These are phyloP conservation scores for Stenogyne calaminthoides DNA, from an alignment of 305 asterid species.

Conservation along the genomic window DNA sequence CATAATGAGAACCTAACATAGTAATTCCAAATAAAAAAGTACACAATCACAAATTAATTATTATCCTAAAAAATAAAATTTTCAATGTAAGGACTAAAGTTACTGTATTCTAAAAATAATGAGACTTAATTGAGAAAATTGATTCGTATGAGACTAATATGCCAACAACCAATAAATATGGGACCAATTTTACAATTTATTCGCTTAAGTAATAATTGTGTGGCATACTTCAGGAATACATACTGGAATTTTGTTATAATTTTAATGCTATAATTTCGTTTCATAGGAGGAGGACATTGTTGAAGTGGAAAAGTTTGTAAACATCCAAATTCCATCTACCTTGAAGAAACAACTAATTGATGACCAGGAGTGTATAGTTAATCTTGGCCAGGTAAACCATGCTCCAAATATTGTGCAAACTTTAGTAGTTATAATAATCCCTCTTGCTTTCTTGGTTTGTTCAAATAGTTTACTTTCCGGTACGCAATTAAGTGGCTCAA, in stretches of 20 bases:
- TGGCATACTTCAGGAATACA: neutral
- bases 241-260: neutral
- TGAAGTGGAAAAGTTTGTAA: slow-evolving; percentile 45
- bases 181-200: too few species aligned
- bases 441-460: neutral
- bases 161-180: too few species aligned
- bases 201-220: neutral
- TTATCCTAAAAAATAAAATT: too few species aligned
- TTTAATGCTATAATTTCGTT: neutral
- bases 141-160: too few species aligned
- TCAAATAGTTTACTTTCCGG: neutral
- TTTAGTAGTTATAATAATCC: neutral
- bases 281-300: slow-evolving; percentile 43
- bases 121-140: too few species aligned
- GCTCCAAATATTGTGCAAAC: slow-evolving; percentile 20
- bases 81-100: too few species aligned
- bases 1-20: too few species aligned
- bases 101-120: too few species aligned
- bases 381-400: slow-evolving; percentile 56
- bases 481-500: neutral
- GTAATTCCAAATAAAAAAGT: too few species aligned
- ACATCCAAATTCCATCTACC: slow-evolving; percentile 58
- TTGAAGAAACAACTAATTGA: slow-evolving; percentile 64
- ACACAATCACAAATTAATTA: too few species aligned
- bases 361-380: slow-evolving; percentile 67